These are phyloP conservation scores for Deinandra increscens DNA, from an alignment of 129 eudicot genomes.

Conservation along the genomic window DNA sequence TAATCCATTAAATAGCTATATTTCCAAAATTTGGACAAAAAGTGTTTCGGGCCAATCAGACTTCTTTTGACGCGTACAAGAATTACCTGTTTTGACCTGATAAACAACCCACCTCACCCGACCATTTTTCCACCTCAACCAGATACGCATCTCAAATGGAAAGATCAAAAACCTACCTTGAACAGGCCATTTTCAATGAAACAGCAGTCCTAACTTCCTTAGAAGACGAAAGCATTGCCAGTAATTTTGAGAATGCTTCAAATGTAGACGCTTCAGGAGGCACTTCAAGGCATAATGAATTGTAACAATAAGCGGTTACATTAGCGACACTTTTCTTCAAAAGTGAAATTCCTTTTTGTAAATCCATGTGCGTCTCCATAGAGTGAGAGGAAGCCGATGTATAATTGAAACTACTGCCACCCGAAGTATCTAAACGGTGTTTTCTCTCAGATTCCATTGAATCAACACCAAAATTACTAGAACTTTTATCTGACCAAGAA, in stretches of 20 bases:
- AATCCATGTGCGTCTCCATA: constrained; percentile 75
- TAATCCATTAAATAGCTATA: neutral
- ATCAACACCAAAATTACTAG: constrained; percentile 87
- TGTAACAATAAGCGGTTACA: constrained; percentile 88
- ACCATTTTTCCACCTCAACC: neutral
- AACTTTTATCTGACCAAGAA: constrained; percentile 89
- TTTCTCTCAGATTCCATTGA: constrained; percentile 88
- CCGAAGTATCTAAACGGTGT: constrained; percentile 63
- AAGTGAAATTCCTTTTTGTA: constrained; percentile 97
- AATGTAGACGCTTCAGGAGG: constrained; percentile 89
- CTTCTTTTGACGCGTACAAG: neutral
- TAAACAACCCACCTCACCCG: neutral
- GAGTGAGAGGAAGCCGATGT: constrained; percentile 87
- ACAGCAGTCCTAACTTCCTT: constrained; percentile 76
- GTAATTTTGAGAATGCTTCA: constrained; percentile 82
- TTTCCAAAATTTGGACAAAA: too few relatives aligned
- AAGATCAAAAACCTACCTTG: constrained; percentile 51
- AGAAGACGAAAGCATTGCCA: constrained; percentile 87
- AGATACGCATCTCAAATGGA: neutral
- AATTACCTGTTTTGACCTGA: neutral
- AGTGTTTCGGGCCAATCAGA: neutral
- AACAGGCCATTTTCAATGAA: constrained; percentile 67
- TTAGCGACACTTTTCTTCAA: constrained; percentile 96
- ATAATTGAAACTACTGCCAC: constrained; percentile 68
- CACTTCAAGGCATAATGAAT: constrained; percentile 75